Percentiles rank a stretch among this genome's conserved stretches.
phyloP scores from a whole-genome alignment of 73 alveolate species.

The Blepharisma stoltei region DNA sequence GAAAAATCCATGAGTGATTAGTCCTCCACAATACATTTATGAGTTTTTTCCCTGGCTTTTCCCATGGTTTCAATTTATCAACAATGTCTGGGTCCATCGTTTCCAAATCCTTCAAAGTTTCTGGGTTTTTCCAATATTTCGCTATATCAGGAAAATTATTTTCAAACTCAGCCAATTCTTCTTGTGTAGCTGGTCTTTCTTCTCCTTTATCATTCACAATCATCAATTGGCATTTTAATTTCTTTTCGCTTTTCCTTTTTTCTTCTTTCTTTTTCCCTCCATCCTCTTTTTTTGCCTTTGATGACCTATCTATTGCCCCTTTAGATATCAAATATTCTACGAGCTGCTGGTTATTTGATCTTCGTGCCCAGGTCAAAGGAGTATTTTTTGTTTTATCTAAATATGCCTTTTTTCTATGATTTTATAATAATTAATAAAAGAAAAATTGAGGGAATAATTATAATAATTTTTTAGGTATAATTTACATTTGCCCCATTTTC shows the following conservation, averaged over 20 bases:
- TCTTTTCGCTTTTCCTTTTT: neutral
- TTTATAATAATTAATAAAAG: too few relatives aligned
- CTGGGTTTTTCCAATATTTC: neutral
- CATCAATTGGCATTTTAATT: neutral
- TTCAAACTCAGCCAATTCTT: constrained; percentile 39
- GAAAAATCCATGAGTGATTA: constrained; percentile 53
- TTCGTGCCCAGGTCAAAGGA: too few relatives aligned
- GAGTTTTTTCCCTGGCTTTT: constrained; percentile 74
- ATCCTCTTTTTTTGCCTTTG: too few relatives aligned
- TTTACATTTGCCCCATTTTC: too few relatives aligned
- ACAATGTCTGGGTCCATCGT: constrained; percentile 14
- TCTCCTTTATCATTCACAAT: constrained; percentile 42
- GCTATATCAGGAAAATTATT: constrained; percentile 46
- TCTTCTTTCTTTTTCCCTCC: too few relatives aligned
- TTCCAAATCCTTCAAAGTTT: neutral
- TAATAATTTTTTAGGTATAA: too few relatives aligned
- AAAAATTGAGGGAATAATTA: too few relatives aligned
- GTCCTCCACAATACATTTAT: constrained; percentile 80
- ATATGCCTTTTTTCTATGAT: too few relatives aligned
- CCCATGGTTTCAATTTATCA: constrained; percentile 54
- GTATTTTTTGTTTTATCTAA: too few relatives aligned
- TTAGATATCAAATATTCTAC: too few relatives aligned
- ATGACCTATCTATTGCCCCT: too few relatives aligned
- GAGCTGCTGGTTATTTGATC: too few relatives aligned
- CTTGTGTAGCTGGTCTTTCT: constrained; percentile 34